These are phyloP conservation scores for Fistulifera solaris DNA, from an alignment of 108 stramenopile species.

Conservation along the genomic window DNA sequence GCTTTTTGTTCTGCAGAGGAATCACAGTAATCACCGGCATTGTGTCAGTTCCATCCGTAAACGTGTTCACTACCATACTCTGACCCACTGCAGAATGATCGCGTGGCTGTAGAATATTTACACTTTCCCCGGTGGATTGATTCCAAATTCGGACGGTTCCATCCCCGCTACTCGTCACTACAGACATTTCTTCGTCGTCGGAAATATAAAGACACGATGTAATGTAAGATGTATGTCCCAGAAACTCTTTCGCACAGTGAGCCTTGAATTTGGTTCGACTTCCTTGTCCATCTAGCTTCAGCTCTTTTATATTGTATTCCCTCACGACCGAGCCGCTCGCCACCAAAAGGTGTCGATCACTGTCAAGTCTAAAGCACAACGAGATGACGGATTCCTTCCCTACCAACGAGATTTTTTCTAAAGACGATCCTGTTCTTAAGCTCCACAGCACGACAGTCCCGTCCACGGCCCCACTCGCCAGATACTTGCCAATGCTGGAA, in stretches of 20 bases:
- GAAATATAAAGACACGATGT: slow-evolving; percentile 53
- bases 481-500: slow-evolving; percentile 72
- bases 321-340: slow-evolving; percentile 55
- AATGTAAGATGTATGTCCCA: slow-evolving; percentile 82
- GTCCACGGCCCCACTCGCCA: slow-evolving; percentile 69
- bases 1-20: slow-evolving; percentile 28
- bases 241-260: slow-evolving; percentile 76
- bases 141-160: slow-evolving; percentile 91
- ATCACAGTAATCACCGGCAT: slow-evolving; percentile 46
- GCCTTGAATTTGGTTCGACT: too few species aligned
- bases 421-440: slow-evolving; percentile 63
- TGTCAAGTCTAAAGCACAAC: slow-evolving; percentile 36
- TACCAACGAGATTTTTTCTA: slow-evolving; percentile 39
- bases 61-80: not conserved
- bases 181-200: slow-evolving; percentile 15
- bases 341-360: slow-evolving; percentile 62
- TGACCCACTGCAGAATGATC: too few species aligned
- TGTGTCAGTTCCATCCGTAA: slow-evolving; percentile 1
- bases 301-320: slow-evolving; percentile 74
- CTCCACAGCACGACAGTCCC: slow-evolving; percentile 82
- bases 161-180: slow-evolving; percentile 86
- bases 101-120: slow-evolving; percentile 39
- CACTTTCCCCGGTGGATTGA: slow-evolving; percentile 47
- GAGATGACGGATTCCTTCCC: slow-evolving; percentile 34
- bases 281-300: too few species aligned